Evolutionary conservation across 805 yeast genomes (phyloP).

Genomic region (Sugiyamaella chiloensis): DNA sequence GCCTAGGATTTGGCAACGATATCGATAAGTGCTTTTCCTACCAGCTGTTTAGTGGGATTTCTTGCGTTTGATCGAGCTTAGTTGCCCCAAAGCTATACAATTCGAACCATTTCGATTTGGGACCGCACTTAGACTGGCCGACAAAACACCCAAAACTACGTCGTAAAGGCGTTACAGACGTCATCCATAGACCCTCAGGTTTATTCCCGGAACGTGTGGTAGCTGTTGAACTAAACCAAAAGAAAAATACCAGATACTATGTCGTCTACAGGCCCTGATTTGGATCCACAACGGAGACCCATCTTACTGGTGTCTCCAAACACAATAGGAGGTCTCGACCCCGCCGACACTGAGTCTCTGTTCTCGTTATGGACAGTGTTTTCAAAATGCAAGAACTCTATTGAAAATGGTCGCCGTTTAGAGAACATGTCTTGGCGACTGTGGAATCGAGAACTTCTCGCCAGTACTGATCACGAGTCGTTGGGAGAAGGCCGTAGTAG

Average conservation of each 20-base stretch:
- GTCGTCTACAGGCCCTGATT: neutral
- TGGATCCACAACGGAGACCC: conserved; percentile 8
- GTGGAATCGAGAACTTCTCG: conserved; percentile 32
- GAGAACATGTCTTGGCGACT: conserved; percentile 39
- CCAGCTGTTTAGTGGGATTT: too few species aligned
- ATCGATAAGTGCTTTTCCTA: too few species aligned
- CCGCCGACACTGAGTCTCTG: conserved; percentile 27
- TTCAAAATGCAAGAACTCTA: conserved; percentile 34
- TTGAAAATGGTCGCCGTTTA: conserved; percentile 38
- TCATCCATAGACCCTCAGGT: too few species aligned
- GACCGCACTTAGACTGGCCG: too few species aligned
- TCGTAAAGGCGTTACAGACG: too few species aligned
- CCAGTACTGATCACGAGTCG: conserved; percentile 3
- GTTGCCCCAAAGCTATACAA: too few species aligned
- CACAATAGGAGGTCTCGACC: conserved; percentile 24
- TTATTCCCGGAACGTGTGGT: neutral
- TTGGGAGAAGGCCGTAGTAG: neutral
- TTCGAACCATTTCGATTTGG: too few species aligned
- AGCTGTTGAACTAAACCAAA: too few species aligned
- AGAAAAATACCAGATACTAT: too few species aligned
- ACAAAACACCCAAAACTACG: too few species aligned
- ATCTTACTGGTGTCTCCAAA: conserved; percentile 17
- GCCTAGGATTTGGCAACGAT: too few species aligned
- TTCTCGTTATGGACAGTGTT: conserved; percentile 35
- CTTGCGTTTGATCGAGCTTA: too few species aligned